Percentiles rank a stretch among this genome's conserved stretches.
These are phyloP conservation scores for Geotrichum candidum DNA, from an alignment of 1,139 yeast genomes.

Conservation along the genomic window DNA sequence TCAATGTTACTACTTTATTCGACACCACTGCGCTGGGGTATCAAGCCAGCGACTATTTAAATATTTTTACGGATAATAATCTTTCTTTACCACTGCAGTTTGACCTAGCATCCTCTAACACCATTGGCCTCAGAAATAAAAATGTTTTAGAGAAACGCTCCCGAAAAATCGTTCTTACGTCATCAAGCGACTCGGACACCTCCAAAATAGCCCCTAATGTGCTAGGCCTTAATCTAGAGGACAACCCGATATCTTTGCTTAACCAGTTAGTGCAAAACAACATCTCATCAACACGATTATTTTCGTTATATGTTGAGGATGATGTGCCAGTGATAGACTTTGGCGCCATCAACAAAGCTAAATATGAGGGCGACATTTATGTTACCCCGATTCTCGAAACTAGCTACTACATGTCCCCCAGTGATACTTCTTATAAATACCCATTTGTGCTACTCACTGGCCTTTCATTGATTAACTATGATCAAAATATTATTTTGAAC, in stretches of 20 bases:
- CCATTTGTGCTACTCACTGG: conserved; percentile 58
- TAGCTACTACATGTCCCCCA: not conserved
- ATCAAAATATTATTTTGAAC: conserved; percentile 23
- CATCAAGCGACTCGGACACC: not conserved
- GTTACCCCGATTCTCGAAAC: conserved; percentile 21
- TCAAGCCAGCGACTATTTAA: conserved; percentile 19
- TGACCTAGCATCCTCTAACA: conserved; percentile 20
- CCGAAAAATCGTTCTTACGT: not conserved
- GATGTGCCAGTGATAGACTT: conserved; percentile 16
- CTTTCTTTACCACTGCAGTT: conserved; percentile 19
- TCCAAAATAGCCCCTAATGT: conserved; percentile 19
- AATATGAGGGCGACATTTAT: conserved; percentile 19
- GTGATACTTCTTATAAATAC: conserved; percentile 23
- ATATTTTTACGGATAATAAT: conserved; percentile 8
- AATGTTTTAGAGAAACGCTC: not conserved
- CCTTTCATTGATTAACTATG: conserved; percentile 42
- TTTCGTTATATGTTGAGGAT: conserved; percentile 18
- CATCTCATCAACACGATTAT: conserved; percentile 17
- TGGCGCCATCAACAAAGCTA: conserved; percentile 25
- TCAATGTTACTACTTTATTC: conserved; percentile 18
- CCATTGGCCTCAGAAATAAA: not conserved
- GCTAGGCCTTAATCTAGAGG: conserved; percentile 22
- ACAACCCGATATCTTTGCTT: conserved; percentile 13
- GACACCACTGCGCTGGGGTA: conserved; percentile 18
- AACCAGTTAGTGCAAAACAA: conserved; percentile 8